Conservation (phyloP, 148 eudicot genomes). For the Chenopodium quinoa region DNA sequence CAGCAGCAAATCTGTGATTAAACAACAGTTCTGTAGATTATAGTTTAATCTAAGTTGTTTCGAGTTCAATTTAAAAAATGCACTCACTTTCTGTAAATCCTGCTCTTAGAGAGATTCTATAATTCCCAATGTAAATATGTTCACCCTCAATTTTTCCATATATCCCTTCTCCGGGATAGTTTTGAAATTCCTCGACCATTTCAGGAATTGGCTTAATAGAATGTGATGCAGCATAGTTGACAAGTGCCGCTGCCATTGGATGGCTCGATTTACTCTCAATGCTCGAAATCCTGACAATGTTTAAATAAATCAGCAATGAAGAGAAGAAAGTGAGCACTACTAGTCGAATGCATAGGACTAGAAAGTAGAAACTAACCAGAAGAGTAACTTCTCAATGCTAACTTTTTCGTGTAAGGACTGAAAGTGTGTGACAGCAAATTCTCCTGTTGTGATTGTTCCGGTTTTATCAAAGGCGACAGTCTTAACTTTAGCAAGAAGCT, state of each 20-base stretch:
- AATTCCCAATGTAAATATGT: slow-evolving; percentile 44
- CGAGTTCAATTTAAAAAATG: not conserved
- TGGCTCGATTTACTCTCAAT: slow-evolving; percentile 57
- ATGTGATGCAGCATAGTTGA: slow-evolving; percentile 26
- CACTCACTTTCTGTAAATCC: slow-evolving; percentile 32
- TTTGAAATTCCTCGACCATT: slow-evolving; percentile 39
- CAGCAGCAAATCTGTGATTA: not conserved
- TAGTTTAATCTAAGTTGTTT: not conserved
- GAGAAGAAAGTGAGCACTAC: not conserved
- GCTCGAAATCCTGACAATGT: slow-evolving; percentile 47
- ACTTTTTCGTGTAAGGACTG: slow-evolving; percentile 31
- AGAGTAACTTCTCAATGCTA: slow-evolving; percentile 31
- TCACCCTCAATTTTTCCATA: slow-evolving; percentile 45
- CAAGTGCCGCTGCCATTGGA: slow-evolving; percentile 51
- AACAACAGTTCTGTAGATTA: not conserved
- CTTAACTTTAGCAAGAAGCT: slow-evolving; percentile 45
- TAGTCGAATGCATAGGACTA: not conserved
- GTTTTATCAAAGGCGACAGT: slow-evolving; percentile 47
- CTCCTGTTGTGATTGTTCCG: slow-evolving; percentile 46
- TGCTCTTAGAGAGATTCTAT: slow-evolving; percentile 39
- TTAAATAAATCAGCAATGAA: not conserved
- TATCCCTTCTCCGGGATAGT: slow-evolving; percentile 51
- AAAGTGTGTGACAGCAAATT: slow-evolving; percentile 38
- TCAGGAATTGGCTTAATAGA: slow-evolving; percentile 42
- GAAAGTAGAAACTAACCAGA: slow-evolving; percentile 27